Conservation (phyloP, 495 filamentous ascomycete genomes). For the Cryomyces minteri region DNA sequence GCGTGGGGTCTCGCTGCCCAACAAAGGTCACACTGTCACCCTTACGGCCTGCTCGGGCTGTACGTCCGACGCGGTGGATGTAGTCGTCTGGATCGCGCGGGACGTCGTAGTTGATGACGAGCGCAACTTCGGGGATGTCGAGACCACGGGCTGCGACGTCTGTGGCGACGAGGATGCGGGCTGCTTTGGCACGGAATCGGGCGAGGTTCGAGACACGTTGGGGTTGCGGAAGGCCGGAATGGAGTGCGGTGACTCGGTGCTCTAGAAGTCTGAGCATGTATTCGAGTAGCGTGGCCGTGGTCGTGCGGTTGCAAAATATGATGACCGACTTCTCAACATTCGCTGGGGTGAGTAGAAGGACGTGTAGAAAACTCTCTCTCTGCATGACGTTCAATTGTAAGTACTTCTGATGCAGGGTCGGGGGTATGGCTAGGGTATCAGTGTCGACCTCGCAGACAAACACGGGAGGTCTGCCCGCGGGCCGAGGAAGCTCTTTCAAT, state of each 20-base stretch:
- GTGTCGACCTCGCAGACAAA: conserved; percentile 80
- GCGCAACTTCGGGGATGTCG: conserved; percentile 78
- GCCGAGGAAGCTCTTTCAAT: conserved; percentile 54
- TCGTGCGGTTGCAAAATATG: conserved; percentile 87
- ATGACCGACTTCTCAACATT: conserved; percentile 63
- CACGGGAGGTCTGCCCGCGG: conserved; percentile 48
- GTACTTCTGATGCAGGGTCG: conserved; percentile 67
- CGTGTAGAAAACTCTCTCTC: conserved; percentile 84
- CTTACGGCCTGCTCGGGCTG: conserved; percentile 68
- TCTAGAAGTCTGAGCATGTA: conserved; percentile 67
- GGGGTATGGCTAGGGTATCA: conserved; percentile 51
- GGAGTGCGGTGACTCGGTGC: conserved; percentile 79
- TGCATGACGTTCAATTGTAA: conserved; percentile 75
- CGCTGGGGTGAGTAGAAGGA: conserved; percentile 59
- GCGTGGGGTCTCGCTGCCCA: conserved; percentile 75
- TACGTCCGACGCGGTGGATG: conserved; percentile 89
- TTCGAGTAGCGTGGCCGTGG: conserved; percentile 74
- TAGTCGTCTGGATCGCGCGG: conserved; percentile 94
- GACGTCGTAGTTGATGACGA: conserved; percentile 91
- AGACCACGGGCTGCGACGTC: conserved; percentile 93
- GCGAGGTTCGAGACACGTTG: conserved; percentile 74
- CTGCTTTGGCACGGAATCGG: conserved; percentile 80
- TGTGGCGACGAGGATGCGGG: conserved; percentile 80
- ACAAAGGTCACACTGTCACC: conserved; percentile 79
- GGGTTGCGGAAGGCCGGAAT: conserved; percentile 66